Evolutionary conservation across 108 stramenopile genomes (phyloP).

Genomic region (Cyclotella kingstonii): DNA sequence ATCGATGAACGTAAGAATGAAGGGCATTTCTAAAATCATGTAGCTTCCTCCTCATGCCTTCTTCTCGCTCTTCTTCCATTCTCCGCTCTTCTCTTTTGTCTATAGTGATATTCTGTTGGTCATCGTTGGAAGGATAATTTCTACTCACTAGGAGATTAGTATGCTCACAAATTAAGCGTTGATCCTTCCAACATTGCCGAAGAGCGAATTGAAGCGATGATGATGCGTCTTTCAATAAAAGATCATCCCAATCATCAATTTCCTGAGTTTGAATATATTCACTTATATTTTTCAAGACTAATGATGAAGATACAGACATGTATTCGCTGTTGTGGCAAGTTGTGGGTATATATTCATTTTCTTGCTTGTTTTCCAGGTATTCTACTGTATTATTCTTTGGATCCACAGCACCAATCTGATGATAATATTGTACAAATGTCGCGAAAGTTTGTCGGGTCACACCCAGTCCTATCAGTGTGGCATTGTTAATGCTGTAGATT

Average conservation of each 20-base stretch:
- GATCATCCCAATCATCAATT: too few species aligned
- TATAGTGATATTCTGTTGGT: slow-evolving; percentile 7
- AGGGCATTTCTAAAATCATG: slow-evolving; percentile 31
- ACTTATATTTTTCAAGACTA: not conserved
- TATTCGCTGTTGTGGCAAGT: not conserved
- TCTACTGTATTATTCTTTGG: too few species aligned
- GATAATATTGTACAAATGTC: slow-evolving; percentile 37
- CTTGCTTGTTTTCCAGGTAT: not conserved
- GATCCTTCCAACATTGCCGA: slow-evolving; percentile 44
- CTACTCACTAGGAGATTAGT: slow-evolving; percentile 45
- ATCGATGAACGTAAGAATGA: slow-evolving; percentile 48
- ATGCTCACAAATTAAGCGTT: slow-evolving; percentile 49
- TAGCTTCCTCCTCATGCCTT: slow-evolving; percentile 7
- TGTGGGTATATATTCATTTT: not conserved
- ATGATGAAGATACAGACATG: too few species aligned
- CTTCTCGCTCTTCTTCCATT: not conserved
- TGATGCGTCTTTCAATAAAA: slow-evolving; percentile 17
- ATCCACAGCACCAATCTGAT: too few species aligned
- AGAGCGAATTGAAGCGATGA: slow-evolving; percentile 6
- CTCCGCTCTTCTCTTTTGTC: not conserved
- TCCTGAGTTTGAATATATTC: slow-evolving; percentile 8
- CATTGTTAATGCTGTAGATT: not conserved
- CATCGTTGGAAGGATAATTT: slow-evolving; percentile 1
- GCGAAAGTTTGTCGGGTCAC: slow-evolving; percentile 36
- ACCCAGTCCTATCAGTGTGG: slow-evolving; percentile 30